phyloP scores from a whole-genome alignment of 169 alveolate species.

The Theileria orientalis region DNA sequence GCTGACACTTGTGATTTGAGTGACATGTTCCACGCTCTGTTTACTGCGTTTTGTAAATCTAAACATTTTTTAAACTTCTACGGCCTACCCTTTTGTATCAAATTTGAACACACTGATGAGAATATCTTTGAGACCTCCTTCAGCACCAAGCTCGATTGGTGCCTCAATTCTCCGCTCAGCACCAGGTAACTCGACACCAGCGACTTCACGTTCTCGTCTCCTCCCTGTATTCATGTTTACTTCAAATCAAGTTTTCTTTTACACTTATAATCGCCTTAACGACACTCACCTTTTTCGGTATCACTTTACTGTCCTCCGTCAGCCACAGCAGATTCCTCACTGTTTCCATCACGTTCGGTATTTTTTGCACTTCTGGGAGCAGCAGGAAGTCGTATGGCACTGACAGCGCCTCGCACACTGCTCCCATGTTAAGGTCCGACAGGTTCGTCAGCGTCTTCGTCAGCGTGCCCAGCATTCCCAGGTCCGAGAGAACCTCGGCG shows the following conservation, averaged over 20 bases:
- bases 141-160: conserved; percentile 24
- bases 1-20: conserved; percentile 29
- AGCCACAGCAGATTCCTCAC: conserved; percentile 59
- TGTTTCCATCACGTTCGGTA: conserved; percentile 41
- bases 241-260: not conserved
- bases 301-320: conserved; percentile 62
- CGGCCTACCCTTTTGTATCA: conserved; percentile 3
- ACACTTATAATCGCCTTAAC: too few relatives aligned
- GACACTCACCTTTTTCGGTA: conserved; percentile 27
- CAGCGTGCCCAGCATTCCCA: conserved; percentile 24
- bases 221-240: conserved; percentile 4
- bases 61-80: not conserved
- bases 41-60: conserved; percentile 14
- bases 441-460: conserved; percentile 36
- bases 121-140: conserved; percentile 39
- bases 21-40: conserved; percentile 31
- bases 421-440: conserved; percentile 55
- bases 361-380: conserved; percentile 49
- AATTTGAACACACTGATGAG: conserved; percentile 18
- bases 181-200: conserved; percentile 27
- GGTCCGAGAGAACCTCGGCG: conserved; percentile 32
- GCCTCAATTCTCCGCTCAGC: conserved; percentile 33
- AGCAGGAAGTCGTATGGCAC: conserved; percentile 14
- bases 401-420: conserved; percentile 42
- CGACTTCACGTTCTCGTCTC: conserved; percentile 11